Evolutionary conservation across 345 rosid species (phyloP), one percentile per base, ranked within the genome.

Genomic region (Excoecaria agallocha): DNA sequence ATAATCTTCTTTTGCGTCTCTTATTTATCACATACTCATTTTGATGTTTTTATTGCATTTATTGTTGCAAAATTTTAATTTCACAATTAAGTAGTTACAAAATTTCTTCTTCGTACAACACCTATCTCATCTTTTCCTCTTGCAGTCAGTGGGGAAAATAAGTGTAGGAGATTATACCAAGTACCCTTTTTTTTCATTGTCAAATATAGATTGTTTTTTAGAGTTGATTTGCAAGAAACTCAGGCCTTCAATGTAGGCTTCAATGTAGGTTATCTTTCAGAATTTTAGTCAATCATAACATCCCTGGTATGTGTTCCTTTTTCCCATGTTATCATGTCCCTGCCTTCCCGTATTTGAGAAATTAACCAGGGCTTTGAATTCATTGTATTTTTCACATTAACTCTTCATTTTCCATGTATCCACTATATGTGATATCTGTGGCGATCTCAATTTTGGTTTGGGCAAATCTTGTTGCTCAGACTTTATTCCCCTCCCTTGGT

Each of bases 1-100:
- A 65, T 60, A 37, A 39, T 38, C 48, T 76, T 71, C 17, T 49
- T 16, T 71, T 35, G n/a, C 56, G 48, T 25, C 22, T 54, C 65
- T 73, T 20, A 45, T 39, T 43, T 69, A 57, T 51, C 13, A 45
- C 24, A 22, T 43, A 20, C 15, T 22, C 9, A 9, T 43, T 12
- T 62, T 65, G 64, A 59, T 59, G n/a, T 15, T 62, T 62, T 62
- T 30, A 35, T 37, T 62, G 20, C 46, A 37, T 62, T 35, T 62
- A n/a, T 52, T 19, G 59, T 55, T 55, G 25, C 59, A 55, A 55
- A 55, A 5, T 55, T n/a, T 55, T n/a, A 24, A 55, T 19, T 55
- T 55, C 25, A 55, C 19, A 55, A 20, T 4, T 55, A 55, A 19
- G 59, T 19, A 0, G 25, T n/a, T 25, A 20, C 11, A 55, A 25